Percentiles rank a stretch among this genome's conserved stretches.
Conservation (phyloP, 805 yeast species). For the Yarrowia sp. region DNA sequence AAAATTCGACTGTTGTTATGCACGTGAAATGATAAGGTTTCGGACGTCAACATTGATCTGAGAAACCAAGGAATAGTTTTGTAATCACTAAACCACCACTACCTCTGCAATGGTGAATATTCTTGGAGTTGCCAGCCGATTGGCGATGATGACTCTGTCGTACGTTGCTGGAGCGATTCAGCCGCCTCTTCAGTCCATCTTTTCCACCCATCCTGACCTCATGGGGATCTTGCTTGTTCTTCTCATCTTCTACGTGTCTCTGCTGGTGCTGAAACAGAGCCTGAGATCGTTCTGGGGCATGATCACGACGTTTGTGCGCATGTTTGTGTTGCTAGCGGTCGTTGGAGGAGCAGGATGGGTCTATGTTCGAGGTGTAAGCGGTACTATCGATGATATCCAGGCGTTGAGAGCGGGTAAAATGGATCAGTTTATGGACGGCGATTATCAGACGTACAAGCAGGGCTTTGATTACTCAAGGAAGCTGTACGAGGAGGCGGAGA, state of each 20-base stretch:
- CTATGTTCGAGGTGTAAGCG: constrained; percentile 32
- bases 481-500: constrained; percentile 39
- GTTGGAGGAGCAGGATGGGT: constrained; percentile 26
- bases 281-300: constrained; percentile 30
- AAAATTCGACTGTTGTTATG: neutral
- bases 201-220: constrained; percentile 37
- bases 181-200: constrained; percentile 27
- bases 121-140: constrained; percentile 12
- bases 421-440: constrained; percentile 32
- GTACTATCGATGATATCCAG: constrained; percentile 20
- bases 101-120: constrained; percentile 7
- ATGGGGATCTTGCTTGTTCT: constrained; percentile 32
- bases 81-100: neutral
- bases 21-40: constrained; percentile 21
- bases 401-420: constrained; percentile 7
- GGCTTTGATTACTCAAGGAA: constrained; percentile 33
- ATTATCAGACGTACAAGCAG: constrained; percentile 21
- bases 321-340: constrained; percentile 41
- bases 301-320: constrained; percentile 33
- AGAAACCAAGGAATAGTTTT: too few species aligned
- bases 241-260: constrained; percentile 29
- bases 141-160: constrained; percentile 30
- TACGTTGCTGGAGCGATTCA: constrained; percentile 21
- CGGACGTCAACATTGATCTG: constrained; percentile 3
- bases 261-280: constrained; percentile 15